Conservation (phyloP, 441 rosid species). For the Adansonia grandidieri region DNA sequence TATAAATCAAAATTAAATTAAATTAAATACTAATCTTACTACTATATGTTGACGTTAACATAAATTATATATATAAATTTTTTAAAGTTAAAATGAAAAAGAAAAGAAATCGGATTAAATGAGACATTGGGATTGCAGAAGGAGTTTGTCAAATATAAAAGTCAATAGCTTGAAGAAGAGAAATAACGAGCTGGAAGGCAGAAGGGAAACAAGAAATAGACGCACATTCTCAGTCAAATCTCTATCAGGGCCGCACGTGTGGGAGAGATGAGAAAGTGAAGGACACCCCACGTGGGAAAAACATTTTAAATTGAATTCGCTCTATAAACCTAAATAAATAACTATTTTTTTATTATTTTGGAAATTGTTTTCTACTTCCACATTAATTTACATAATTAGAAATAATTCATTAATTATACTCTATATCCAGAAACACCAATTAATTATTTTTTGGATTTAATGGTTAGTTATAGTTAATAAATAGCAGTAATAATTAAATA, state of each 20-base stretch:
- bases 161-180: constrained; percentile 27
- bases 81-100: too few relatives aligned
- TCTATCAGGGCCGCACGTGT: constrained; percentile 5
- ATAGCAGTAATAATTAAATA: neutral
- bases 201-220: neutral
- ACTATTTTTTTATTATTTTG: neutral
- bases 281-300: constrained; percentile 35
- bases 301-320: neutral
- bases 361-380: too few relatives aligned
- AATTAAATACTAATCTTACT: too few relatives aligned
- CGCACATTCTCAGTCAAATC: neutral
- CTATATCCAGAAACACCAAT: too few relatives aligned
- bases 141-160: constrained; percentile 20
- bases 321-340: too few relatives aligned
- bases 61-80: too few relatives aligned
- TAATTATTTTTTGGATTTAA: too few relatives aligned
- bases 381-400: too few relatives aligned
- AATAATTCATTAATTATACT: too few relatives aligned
- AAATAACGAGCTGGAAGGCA: neutral
- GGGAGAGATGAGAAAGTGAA: neutral
- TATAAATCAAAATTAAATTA: too few relatives aligned
- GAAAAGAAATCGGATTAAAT: neutral
- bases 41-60: too few relatives aligned
- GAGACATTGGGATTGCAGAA: constrained; percentile 34
- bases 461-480: too few relatives aligned